Conservation (phyloP, 345 rosid genomes). For the Eucalyptus pumila region DNA sequence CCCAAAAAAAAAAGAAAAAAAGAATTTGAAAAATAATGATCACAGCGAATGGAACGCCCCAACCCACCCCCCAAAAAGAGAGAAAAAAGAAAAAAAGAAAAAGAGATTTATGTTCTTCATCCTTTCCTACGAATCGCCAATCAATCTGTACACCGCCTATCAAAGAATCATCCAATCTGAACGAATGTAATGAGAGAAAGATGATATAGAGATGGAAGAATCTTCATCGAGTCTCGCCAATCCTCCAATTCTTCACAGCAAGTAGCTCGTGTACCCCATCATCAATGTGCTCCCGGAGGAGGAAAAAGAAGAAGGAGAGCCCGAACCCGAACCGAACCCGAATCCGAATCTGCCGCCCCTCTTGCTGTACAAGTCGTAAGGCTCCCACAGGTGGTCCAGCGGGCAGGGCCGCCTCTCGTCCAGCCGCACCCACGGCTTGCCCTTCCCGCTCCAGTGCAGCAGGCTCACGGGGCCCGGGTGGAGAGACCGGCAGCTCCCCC, state of each 20-base stretch:
- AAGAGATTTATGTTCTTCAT: neutral
- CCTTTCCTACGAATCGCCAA: neutral
- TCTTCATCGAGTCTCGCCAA: neutral
- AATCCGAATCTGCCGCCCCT: neutral
- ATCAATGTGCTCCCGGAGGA: neutral
- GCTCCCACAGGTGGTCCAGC: slow-evolving; percentile 73
- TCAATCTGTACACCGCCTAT: neutral
- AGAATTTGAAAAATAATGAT: neutral
- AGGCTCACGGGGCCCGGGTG: slow-evolving; percentile 89
- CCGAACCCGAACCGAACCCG: slow-evolving; percentile 3
- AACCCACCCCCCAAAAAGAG: neutral
- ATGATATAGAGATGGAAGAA: neutral
- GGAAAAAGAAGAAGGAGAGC: neutral
- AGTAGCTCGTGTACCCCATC: neutral
- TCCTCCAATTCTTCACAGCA: neutral
- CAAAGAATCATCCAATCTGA: neutral
- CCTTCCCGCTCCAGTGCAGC: slow-evolving; percentile 98
- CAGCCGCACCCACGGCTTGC: slow-evolving; percentile 89
- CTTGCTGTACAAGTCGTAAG: slow-evolving; percentile 50
- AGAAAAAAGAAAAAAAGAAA: neutral
- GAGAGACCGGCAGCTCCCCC: slow-evolving; percentile 70
- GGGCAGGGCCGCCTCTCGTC: slow-evolving; percentile 72
- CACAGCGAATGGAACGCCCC: neutral
- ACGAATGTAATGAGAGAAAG: neutral
- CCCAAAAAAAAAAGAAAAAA: neutral